Conservation (phyloP, 352 stramenopile genomes). For the Albugo laibachii region DNA sequence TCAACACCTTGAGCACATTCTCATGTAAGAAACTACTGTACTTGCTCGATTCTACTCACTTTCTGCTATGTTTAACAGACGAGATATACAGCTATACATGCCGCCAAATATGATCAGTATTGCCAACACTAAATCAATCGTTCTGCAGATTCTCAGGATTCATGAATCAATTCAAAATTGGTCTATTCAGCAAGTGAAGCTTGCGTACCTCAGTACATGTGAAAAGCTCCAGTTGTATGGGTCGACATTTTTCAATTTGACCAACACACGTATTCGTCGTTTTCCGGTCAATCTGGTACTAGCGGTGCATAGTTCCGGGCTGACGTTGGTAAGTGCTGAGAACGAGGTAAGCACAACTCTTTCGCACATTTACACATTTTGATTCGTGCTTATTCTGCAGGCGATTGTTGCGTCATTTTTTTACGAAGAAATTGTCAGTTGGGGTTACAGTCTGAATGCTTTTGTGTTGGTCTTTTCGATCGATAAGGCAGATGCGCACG, state of each 20-base stretch:
- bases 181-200: conserved; percentile 18
- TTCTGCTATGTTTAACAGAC: not conserved
- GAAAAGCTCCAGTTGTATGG: conserved; percentile 42
- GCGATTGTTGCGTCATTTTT: conserved; percentile 14
- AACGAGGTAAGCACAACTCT: conserved; percentile 14
- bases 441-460: conserved; percentile 53
- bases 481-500: conserved; percentile 8
- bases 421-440: conserved; percentile 50
- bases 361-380: not conserved
- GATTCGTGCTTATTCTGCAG: conserved; percentile 11
- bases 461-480: conserved; percentile 53
- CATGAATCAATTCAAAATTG: conserved; percentile 13
- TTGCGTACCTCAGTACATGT: conserved; percentile 41
- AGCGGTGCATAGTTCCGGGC: conserved; percentile 37
- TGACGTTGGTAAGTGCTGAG: conserved; percentile 30
- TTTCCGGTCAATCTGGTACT: conserved; percentile 36
- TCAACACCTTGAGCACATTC: conserved; percentile 4
- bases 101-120: conserved; percentile 17
- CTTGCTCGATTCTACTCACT: not conserved
- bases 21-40: not conserved
- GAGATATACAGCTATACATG: conserved; percentile 8
- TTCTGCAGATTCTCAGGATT: conserved; percentile 16
- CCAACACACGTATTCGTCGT: conserved; percentile 21
- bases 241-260: conserved; percentile 38
- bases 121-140: conserved; percentile 18